Base-by-base conservation (phyloP, 129 eudicot species). In the Solidago caesia region DNA sequence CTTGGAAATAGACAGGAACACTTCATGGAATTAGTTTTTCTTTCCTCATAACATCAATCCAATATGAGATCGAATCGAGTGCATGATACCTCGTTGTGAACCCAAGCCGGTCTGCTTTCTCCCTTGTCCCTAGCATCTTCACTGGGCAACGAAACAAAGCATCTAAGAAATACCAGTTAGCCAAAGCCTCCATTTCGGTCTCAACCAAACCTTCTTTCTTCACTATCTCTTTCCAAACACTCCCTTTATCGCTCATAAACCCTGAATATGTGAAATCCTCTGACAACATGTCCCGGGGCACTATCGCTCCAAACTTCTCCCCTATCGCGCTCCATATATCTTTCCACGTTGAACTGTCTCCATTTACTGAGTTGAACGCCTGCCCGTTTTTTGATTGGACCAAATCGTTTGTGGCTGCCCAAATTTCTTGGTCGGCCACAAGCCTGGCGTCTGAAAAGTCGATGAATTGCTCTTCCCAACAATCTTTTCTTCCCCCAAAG, bases 391-490 rank as follows among this genome's bases (percentile, higher is more conserved):
- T 67, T 5, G 85, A 77, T 5, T 75, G 59, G 60, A 81, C 63
- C 59, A 73, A 46, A 16, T 39, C 77, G 25, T 75, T 80, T 9
- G 87, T 89, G 5, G 98, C 85, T 6, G 95, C 87, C 98, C 96
- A 89, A 53, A 92, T 87, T 27, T 92, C 96, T 55, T 89, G 98
- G 58, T 89, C 80, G 10, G 98, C 96, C 68, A 89, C 98, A 16
- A 92, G 87, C 64, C 96, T 84, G 51, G 90, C 96, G 51, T 92
- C 98, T n/a, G 98, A 89, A 44, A 84, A 84, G 27, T 92, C 98
- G 4, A 89, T 59, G 49, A 42, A 86, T 72, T 75, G 84, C 67
- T 89, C 92, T 57, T 89, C 96, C 89, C 94, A 92, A 61, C 96
- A 89, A 70, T 83, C 82, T 57, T 78, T 89, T 14, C 88, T 78